Base-by-base conservation (phyloP, 345 rosid species). In the Chamaenerion angustifolium region DNA sequence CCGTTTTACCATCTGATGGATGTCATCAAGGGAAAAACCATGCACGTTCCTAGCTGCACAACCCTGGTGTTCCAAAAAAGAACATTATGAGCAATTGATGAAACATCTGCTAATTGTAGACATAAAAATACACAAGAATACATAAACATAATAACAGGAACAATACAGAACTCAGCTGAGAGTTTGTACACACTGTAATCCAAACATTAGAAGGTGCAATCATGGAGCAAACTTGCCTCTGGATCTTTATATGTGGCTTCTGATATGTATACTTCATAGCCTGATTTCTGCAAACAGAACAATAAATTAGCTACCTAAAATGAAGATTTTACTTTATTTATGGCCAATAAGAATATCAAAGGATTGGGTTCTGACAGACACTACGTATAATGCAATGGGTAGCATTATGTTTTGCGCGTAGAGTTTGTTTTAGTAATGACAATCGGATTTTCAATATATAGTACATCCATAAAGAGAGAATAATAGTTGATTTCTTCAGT, bases 1-100 rank as follows among this genome's bases (percentile, higher is more conserved):
- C 61, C 65, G 82, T 54, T 60, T 72, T 43, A 82, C 85, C 95
- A 90, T 90, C 77, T 68, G 65, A 57, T 75, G 80, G 61, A 90
- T 75, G 58, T 81, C 85, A 63, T 80, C 87, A 45, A 78, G 62
- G 62, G 83, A 76, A 71, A 90, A 78, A 47, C 94, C 83, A 62
- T 86, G 95, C 46, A 90, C 74, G 56, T 90, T 86, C 74, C 98
- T 81, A 52, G 94, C 98, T 21, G 98, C 92, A 66, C 98, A 90
- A 37, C 98, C 98, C 98, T 90, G 80, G 50, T 61, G 65, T 60
- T 55, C 48, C 40, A 60, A 43, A 56, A 43, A 51, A 62, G 3
- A 10, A 5, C 11, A 41, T 45, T 15, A 14, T 14, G 37, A 8
- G 37, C 37, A 5, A 7, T 31, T 31, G 37, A 31, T 5, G 5